A percentile compares a stretch with the other conserved stretches of the same genome.
phyloP scores from a whole-genome alignment of 1,284 basidiomycete genomes.

The Papiliotrema fonsecae region DNA sequence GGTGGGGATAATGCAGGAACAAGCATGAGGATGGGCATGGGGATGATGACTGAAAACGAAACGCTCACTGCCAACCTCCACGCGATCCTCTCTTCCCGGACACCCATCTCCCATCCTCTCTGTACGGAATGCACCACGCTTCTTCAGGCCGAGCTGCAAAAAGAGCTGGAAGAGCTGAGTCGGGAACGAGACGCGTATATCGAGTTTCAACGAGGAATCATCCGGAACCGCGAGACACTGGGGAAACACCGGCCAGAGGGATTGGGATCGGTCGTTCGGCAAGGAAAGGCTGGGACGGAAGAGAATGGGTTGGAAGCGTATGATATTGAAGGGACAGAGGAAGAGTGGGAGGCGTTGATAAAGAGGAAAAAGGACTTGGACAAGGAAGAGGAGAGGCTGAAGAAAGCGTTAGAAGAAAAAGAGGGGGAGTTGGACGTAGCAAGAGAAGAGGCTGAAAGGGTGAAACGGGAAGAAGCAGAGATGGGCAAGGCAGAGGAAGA shows the following conservation, averaged over 20 bases:
- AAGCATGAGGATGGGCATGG: constrained; percentile 19
- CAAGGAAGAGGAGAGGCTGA: constrained; percentile 59
- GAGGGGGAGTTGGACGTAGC: constrained; percentile 69
- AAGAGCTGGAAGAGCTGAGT: constrained; percentile 81
- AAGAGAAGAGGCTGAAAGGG: constrained; percentile 65
- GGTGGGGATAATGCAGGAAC: too few relatives aligned
- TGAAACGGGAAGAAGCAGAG: constrained; percentile 66
- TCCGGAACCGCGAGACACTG: constrained; percentile 31
- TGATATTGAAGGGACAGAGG: constrained; percentile 32
- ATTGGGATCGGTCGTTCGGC: constrained; percentile 20
- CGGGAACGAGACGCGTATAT: constrained; percentile 89
- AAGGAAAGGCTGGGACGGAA: constrained; percentile 49
- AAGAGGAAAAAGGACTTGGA: constrained; percentile 54
- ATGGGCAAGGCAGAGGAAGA: constrained; percentile 71
- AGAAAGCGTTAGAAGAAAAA: constrained; percentile 47
- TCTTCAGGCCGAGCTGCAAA: constrained; percentile 68
- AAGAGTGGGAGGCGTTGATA: constrained; percentile 57
- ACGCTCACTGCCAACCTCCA: constrained; percentile 55
- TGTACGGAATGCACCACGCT: constrained; percentile 90
- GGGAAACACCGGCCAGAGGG: constrained; percentile 31
- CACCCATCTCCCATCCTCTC: constrained; percentile 88
- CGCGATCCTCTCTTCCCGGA: constrained; percentile 69
- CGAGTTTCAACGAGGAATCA: constrained; percentile 80
- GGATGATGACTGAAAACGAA: not conserved
- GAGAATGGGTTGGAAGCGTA: constrained; percentile 45